These are phyloP conservation scores for Hypoxylon sp. DNA, from an alignment of 2,329 filamentous ascomycete species.

Conservation along the genomic window DNA sequence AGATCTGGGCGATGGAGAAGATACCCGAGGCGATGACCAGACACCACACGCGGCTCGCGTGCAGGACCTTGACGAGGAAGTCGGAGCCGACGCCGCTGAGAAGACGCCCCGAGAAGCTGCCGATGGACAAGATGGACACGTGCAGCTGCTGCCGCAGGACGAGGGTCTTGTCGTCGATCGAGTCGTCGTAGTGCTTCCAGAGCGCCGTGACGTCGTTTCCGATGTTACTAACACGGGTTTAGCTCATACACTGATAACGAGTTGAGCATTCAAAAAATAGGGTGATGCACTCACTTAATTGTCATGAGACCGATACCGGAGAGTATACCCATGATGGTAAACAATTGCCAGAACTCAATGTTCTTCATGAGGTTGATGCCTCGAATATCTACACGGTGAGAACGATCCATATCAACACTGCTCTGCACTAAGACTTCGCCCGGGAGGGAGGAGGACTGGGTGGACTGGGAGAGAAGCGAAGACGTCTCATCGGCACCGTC, in stretches of 20 bases:
- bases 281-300: constrained; percentile 81
- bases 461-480: constrained; percentile 79
- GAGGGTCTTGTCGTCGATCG: constrained; percentile 79
- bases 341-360: constrained; percentile 91
- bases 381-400: constrained; percentile 90
- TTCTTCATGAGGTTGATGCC: constrained; percentile 79
- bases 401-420: constrained; percentile 78
- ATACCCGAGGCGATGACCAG: constrained; percentile 81
- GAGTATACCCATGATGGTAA: constrained; percentile 87
- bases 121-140: constrained; percentile 92
- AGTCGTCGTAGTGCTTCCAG: constrained; percentile 87
- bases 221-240: constrained; percentile 77
- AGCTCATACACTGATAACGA: background rate
- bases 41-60: constrained; percentile 91
- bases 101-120: constrained; percentile 86
- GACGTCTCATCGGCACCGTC: constrained; percentile 78
- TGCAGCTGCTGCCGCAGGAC: constrained; percentile 88
- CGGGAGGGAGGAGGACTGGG: constrained; percentile 63
- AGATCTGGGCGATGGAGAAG: constrained; percentile 84
- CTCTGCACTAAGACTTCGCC: constrained; percentile 67
- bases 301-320: constrained; percentile 97
- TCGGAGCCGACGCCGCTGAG: constrained; percentile 90
- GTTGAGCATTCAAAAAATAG: too few species aligned
- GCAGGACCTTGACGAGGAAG: constrained; percentile 83
- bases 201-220: constrained; percentile 89